A percentile compares a stretch with the other conserved stretches of the same genome.
These are phyloP conservation scores for Ilyonectria sp. DNA, from an alignment of 2,329 filamentous ascomycete species.

Conservation along the genomic window DNA sequence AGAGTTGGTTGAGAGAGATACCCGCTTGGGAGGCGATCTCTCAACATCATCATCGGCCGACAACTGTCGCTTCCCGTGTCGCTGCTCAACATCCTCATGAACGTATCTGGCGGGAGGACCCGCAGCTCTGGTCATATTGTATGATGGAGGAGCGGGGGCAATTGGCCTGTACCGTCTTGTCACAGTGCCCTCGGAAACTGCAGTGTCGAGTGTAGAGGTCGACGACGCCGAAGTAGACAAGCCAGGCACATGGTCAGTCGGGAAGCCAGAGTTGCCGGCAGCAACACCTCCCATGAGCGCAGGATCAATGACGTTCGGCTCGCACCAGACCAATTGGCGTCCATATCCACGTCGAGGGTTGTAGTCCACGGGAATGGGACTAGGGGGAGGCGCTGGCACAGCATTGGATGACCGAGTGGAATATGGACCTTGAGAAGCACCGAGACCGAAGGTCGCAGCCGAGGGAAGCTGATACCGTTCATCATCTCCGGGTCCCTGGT, in stretches of 20 bases:
- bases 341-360: neutral
- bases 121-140: too few relatives aligned
- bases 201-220: conserved; percentile 10
- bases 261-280: neutral
- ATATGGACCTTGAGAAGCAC: neutral
- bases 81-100: neutral
- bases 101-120: neutral
- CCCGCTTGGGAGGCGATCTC: conserved; percentile 18
- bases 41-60: conserved; percentile 7
- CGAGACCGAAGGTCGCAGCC: neutral
- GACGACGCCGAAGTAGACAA: conserved; percentile 7
- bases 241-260: conserved; percentile 2
- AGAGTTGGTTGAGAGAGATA: neutral
- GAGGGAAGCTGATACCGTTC: conserved; percentile 1
- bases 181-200: neutral
- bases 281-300: neutral
- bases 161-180: conserved; percentile 9
- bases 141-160: conserved; percentile 8
- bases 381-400: neutral
- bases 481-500: neutral
- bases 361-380: neutral
- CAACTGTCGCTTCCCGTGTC: conserved; percentile 3
- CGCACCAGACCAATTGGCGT: neutral
- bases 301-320: conserved; percentile 12
- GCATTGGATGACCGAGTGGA: neutral